These are phyloP conservation scores for Brassica juncea DNA, from an alignment of 345 rosid species.

Conservation along the genomic window DNA sequence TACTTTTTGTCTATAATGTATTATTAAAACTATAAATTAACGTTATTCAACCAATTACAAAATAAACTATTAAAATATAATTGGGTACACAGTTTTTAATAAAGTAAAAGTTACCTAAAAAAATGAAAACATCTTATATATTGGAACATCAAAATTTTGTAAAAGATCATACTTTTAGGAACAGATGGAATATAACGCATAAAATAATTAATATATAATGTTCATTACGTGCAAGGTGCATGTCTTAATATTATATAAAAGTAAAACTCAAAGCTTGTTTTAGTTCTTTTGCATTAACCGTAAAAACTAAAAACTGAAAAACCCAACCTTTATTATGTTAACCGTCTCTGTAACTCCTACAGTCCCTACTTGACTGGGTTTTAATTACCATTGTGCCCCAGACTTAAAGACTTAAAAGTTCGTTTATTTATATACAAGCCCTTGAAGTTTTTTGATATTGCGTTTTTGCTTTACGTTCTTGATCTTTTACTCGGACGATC, in stretches of 20 bases:
- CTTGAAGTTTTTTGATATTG: background rate
- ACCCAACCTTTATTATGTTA: background rate
- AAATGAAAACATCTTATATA: too few relatives aligned
- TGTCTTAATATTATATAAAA: background rate
- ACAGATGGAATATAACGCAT: too few relatives aligned
- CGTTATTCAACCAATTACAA: too few relatives aligned
- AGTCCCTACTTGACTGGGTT: background rate
- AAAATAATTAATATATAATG: too few relatives aligned
- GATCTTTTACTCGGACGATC: background rate
- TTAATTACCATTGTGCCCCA: conserved; percentile 3
- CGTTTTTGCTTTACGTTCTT: background rate
- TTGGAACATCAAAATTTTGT: too few relatives aligned
- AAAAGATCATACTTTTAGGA: too few relatives aligned
- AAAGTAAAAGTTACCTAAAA: too few relatives aligned
- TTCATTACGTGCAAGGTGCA: too few relatives aligned
- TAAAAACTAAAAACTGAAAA: background rate
- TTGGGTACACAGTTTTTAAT: too few relatives aligned
- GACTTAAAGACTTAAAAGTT: background rate
- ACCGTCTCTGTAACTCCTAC: background rate
- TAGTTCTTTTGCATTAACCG: conserved; percentile 2
- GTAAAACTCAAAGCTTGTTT: conserved; percentile 1
- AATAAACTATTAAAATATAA: too few relatives aligned
- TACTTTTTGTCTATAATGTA: too few relatives aligned
- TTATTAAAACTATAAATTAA: too few relatives aligned
- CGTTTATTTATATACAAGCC: conserved; percentile 1